Percentiles rank a stretch among this genome's conserved stretches.
Conservation (phyloP, 305 asterid genomes). For the Solanum hybrid region DNA sequence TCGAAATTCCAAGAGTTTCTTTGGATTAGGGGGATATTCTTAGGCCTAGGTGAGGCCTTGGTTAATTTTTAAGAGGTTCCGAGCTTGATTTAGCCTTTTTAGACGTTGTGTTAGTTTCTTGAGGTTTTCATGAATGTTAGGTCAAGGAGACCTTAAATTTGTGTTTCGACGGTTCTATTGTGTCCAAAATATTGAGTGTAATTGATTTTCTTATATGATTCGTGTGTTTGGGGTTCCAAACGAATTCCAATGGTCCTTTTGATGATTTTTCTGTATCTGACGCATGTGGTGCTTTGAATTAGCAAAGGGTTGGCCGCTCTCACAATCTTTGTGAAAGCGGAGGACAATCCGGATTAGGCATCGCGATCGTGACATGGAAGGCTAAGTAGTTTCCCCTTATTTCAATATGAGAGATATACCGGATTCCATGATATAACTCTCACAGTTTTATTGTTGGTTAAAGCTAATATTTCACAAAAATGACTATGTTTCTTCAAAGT, state of each 20-base stretch:
- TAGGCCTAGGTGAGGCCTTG: not conserved
- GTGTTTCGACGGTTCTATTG: too few relatives aligned
- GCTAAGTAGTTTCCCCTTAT: not conserved
- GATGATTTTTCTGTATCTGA: not conserved
- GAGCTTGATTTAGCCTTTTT: not conserved
- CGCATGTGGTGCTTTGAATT: not conserved
- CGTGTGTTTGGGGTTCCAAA: not conserved
- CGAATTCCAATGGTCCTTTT: not conserved
- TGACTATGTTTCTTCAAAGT: not conserved
- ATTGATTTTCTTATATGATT: too few relatives aligned
- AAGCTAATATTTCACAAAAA: too few relatives aligned
- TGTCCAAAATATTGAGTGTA: accelerated
- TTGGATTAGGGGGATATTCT: not conserved
- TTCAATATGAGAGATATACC: not conserved
- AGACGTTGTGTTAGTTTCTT: too few relatives aligned
- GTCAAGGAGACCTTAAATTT: not conserved
- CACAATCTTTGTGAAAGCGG: not conserved
- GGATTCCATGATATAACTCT: not conserved
- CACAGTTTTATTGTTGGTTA: not conserved
- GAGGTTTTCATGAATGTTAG: accelerated
- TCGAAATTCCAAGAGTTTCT: too few relatives aligned
- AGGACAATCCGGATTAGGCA: not conserved
- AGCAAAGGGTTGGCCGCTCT: not conserved
- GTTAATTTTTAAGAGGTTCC: not conserved
- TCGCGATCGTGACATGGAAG: not conserved